Evolutionary conservation across 2,329 filamentous ascomycete genomes (phyloP).

Genomic region (Colletotrichum lentis): DNA sequence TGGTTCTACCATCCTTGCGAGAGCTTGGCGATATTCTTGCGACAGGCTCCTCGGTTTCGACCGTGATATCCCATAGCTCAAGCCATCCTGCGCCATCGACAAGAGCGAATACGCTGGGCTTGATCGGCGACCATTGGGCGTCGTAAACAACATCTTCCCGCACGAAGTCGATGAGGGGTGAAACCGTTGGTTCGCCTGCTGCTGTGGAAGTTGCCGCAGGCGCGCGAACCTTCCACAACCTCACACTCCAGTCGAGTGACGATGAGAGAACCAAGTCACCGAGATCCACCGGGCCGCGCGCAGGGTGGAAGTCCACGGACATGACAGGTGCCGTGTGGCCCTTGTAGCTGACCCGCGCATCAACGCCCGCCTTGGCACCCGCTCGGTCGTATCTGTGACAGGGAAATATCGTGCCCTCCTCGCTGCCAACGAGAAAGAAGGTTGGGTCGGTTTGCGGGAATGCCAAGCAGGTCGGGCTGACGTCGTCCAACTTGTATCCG

Average conservation of each 20-base stretch:
- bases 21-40: constrained; percentile 78
- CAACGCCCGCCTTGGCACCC: constrained; percentile 94
- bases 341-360: constrained; percentile 85
- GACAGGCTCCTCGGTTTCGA: constrained; percentile 91
- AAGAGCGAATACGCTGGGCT: constrained; percentile 91
- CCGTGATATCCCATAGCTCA: constrained; percentile 93
- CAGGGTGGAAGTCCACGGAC: constrained; percentile 94
- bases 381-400: constrained; percentile 98
- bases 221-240: constrained; percentile 92
- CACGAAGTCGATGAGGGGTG: constrained; percentile 86
- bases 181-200: constrained; percentile 62
- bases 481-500: constrained; percentile 90
- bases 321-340: constrained; percentile 95
- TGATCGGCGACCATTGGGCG: constrained; percentile 91
- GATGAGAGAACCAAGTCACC: constrained; percentile 93
- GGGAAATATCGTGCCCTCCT: constrained; percentile 95
- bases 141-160: constrained; percentile 98
- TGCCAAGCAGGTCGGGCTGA: constrained; percentile 91
- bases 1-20: constrained; percentile 70
- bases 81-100: constrained; percentile 93
- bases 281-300: constrained; percentile 89
- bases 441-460: constrained; percentile 96
- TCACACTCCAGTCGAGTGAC: constrained; percentile 95
- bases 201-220: constrained; percentile 75
- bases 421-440: constrained; percentile 95